A percentile compares a stretch with the other conserved stretches of the same genome.
Evolutionary conservation across 2,329 filamentous ascomycete species (phyloP).

Genomic region (Calonectria hawksworthii): DNA sequence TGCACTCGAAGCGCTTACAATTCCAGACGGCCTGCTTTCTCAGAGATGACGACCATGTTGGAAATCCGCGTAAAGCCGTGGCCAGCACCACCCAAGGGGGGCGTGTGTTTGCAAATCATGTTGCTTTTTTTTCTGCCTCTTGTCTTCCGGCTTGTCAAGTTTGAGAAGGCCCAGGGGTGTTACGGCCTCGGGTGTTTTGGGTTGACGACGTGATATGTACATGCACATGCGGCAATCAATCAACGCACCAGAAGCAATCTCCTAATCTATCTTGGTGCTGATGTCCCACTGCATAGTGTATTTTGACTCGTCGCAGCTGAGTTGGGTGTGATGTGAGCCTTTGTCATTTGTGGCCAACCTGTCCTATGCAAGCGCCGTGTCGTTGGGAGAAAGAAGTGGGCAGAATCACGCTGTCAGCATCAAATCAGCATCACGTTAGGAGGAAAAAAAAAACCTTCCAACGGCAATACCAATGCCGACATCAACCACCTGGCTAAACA

Average conservation of each 20-base stretch:
- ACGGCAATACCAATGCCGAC: neutral
- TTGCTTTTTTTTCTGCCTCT: neutral
- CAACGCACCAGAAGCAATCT: constrained; percentile 16
- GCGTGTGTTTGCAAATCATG: constrained; percentile 1
- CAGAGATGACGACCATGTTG: neutral
- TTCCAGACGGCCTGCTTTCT: neutral
- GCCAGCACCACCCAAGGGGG: neutral
- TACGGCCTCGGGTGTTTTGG: constrained; percentile 42
- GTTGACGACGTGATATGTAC: constrained; percentile 33
- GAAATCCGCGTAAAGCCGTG: neutral
- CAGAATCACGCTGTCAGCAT: constrained; percentile 27
- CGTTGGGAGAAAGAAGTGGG: constrained; percentile 16
- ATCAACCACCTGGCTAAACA: neutral
- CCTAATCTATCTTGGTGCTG: constrained; percentile 16
- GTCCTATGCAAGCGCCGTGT: constrained; percentile 20
- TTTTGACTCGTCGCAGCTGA: neutral
- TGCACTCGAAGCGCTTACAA: neutral
- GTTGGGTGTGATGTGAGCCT: neutral
- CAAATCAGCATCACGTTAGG: constrained; percentile 23
- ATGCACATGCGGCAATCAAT: constrained; percentile 19
- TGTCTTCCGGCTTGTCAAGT: constrained; percentile 17
- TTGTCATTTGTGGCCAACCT: constrained; percentile 21
- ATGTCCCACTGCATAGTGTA: constrained; percentile 22
- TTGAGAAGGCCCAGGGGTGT: constrained; percentile 40
- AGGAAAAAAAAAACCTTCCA: neutral